phyloP scores from a whole-genome alignment of 2,329 filamentous ascomycete species.

The Mycosphaerella sp. region DNA sequence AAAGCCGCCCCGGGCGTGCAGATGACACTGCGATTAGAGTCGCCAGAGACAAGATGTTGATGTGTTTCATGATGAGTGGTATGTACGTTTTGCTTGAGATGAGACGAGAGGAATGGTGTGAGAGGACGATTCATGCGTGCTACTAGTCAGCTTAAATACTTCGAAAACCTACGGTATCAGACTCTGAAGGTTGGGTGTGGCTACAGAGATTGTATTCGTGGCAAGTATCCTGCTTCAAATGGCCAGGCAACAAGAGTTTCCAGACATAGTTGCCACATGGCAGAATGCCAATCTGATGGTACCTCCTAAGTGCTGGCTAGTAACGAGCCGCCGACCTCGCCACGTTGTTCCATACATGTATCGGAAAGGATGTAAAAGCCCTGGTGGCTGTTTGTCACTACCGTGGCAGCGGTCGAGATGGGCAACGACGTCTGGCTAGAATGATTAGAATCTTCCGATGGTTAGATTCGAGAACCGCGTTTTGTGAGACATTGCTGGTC shows the following conservation, averaged over 20 bases:
- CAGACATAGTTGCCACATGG: background rate
- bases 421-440: background rate
- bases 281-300: background rate
- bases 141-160: background rate
- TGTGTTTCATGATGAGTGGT: slow-evolving; percentile 1
- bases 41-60: background rate
- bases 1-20: background rate
- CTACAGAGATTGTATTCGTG: background rate
- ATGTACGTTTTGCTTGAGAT: background rate
- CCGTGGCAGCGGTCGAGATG: background rate
- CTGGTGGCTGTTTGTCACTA: too few relatives aligned
- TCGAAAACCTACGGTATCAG: background rate
- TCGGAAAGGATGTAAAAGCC: background rate
- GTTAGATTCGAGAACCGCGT: background rate
- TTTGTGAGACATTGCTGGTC: background rate
- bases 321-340: background rate
- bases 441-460: background rate
- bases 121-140: background rate
- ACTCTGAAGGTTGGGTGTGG: background rate
- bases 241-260: background rate
- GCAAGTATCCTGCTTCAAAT: background rate
- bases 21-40: background rate
- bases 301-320: background rate
- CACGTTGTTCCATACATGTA: background rate
- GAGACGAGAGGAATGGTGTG: background rate